A percentile compares a stretch with the other conserved stretches of the same genome.
Evolutionary conservation across 306 rosid species (phyloP).

Genomic region (Cicer chorassanicum): DNA sequence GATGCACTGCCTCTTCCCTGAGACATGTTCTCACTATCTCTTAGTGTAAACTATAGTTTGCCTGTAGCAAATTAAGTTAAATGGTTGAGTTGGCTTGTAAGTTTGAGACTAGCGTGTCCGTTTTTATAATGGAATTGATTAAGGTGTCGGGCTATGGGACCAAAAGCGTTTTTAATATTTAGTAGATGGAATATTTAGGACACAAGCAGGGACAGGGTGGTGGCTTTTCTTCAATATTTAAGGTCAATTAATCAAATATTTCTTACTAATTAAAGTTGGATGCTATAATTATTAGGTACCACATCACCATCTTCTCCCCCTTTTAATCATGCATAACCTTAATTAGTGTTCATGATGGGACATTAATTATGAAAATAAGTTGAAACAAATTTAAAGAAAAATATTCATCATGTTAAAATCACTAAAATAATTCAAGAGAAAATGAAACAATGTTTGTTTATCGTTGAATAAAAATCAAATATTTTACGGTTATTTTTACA

Average conservation of each 20-base stretch:
- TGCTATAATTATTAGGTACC: no score
- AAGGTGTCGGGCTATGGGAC: constrained; percentile 11
- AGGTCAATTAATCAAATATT: constrained; percentile 24
- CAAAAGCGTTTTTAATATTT: constrained; percentile 3
- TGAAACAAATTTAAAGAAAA: no score
- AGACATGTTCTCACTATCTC: constrained; percentile 33
- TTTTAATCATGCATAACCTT: neutral
- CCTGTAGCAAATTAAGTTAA: neutral
- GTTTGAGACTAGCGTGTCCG: constrained; percentile 21
- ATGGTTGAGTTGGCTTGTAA: constrained; percentile 4
- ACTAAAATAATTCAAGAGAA: neutral
- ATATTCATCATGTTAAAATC: no score
- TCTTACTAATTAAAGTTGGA: constrained; percentile 25
- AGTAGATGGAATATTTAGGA: constrained; percentile 8
- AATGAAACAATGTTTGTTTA: no score
- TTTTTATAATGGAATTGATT: constrained; percentile 42
- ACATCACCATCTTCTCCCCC: neutral
- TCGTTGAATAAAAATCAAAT: no score
- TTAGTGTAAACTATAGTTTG: neutral
- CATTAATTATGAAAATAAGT: neutral
- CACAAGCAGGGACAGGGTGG: constrained; percentile 6
- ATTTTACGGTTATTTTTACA: no score
- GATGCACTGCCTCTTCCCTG: constrained; percentile 79
- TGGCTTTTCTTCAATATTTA: constrained; percentile 29
- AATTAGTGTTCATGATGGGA: neutral